Conservation (phyloP, 306 rosid species). For the Sphenostylis stenocarpa region DNA sequence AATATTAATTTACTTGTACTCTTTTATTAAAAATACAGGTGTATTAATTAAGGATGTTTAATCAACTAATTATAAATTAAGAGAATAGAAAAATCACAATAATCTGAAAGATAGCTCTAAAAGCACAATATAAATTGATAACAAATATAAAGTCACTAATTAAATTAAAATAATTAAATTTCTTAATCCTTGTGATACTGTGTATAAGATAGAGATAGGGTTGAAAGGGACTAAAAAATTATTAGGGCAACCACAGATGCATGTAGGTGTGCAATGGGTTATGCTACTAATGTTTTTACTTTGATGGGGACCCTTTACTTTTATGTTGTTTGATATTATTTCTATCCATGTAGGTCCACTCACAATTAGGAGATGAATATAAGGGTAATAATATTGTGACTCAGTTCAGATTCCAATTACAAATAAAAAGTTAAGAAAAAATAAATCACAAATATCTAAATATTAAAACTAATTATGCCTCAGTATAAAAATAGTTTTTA, state of each 20-base stretch:
- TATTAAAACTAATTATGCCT: too few relatives aligned
- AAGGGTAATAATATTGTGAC: neutral
- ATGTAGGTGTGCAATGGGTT: neutral
- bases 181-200: neutral
- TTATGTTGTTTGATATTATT: too few relatives aligned
- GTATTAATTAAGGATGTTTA: neutral
- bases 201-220: neutral
- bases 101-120: neutral
- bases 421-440: neutral
- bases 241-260: slow-evolving; percentile 13
- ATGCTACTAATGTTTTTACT: neutral
- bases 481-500: too few relatives aligned
- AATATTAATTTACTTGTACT: neutral
- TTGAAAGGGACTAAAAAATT: slow-evolving; percentile 9
- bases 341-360: neutral
- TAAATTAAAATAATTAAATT: neutral
- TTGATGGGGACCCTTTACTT: neutral
- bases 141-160: neutral
- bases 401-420: neutral
- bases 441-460: too few relatives aligned
- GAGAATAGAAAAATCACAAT: too few relatives aligned
- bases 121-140: neutral
- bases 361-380: neutral
- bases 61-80: too few relatives aligned
- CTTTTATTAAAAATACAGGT: neutral